Percentiles rank a stretch among this genome's conserved stretches.
Evolutionary conservation across 768 basidiomycete species (phyloP).

Genomic region (Boletus edulis): DNA sequence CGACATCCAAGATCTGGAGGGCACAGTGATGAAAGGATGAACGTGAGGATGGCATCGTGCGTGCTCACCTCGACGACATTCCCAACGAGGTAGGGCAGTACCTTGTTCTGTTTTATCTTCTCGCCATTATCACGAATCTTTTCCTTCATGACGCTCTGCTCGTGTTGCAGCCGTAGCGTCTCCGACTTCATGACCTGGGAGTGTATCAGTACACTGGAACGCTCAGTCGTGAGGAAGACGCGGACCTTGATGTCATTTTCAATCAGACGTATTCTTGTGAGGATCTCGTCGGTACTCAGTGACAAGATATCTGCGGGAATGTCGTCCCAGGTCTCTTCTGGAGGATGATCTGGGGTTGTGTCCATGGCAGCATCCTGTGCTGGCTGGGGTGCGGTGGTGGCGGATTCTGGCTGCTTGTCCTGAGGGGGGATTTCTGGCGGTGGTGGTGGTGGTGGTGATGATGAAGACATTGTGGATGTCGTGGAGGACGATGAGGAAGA

Average conservation of each 20-base stretch:
- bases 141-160: conserved; percentile 95
- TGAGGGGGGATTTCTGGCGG: conserved; percentile 39
- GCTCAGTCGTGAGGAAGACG: not conserved
- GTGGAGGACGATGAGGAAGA: conserved; percentile 1
- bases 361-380: conserved; percentile 58
- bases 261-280: conserved; percentile 86
- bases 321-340: conserved; percentile 86
- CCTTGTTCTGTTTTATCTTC: conserved; percentile 99
- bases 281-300: conserved; percentile 80
- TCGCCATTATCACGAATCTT: conserved; percentile 98
- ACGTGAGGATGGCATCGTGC: not conserved
- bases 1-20: conserved; percentile 84
- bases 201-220: not conserved
- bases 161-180: conserved; percentile 86
- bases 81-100: conserved; percentile 94
- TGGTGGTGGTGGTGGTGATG: conserved; percentile 56
- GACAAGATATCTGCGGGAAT: conserved; percentile 85
- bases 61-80: conserved; percentile 88
- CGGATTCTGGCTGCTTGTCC: conserved; percentile 52
- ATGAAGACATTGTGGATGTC: conserved; percentile 48
- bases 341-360: conserved; percentile 64
- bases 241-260: conserved; percentile 95
- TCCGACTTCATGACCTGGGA: conserved; percentile 96
- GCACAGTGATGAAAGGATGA: not conserved
- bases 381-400: conserved; percentile 29